Evolutionary conservation across 352 stramenopile species (phyloP).

Genomic region (Globisporangium iwayamae): DNA sequence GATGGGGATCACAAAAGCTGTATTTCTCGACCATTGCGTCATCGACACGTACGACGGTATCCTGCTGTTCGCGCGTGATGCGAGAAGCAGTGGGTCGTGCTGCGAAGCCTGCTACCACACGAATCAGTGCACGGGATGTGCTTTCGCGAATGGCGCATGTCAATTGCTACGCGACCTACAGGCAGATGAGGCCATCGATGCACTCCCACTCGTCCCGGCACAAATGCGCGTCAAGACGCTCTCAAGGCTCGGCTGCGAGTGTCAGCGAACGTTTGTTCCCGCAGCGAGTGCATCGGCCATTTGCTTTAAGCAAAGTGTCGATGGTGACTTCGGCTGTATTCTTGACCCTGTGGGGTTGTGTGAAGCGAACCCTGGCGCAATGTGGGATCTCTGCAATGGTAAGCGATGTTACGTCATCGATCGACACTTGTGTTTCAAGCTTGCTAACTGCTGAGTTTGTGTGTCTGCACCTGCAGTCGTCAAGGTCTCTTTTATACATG

Average conservation of each 20-base stretch:
- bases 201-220: background rate
- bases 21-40: background rate
- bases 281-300: conserved; percentile 9
- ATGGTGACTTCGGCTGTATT: conserved; percentile 17
- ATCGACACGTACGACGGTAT: conserved; percentile 9
- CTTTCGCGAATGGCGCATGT: conserved; percentile 6
- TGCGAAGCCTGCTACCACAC: conserved; percentile 15
- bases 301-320: conserved; percentile 19
- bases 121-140: conserved; percentile 16
- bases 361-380: conserved; percentile 6
- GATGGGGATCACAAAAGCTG: conserved; percentile 5
- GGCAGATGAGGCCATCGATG: conserved; percentile 4
- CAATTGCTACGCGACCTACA: conserved; percentile 17
- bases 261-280: conserved; percentile 15
- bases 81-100: conserved; percentile 10
- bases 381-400: conserved; percentile 42
- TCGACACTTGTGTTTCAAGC: background rate
- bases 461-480: conserved; percentile 20
- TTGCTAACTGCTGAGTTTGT: background rate
- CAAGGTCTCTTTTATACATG: conserved; percentile 27
- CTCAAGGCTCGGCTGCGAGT: conserved; percentile 28
- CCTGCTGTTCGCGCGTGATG: conserved; percentile 2
- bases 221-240: conserved; percentile 12
- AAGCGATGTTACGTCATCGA: background rate
- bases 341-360: conserved; percentile 21